These are phyloP conservation scores for Diplogelasinospora grovesii DNA, from an alignment of 495 filamentous ascomycete genomes.

Conservation along the genomic window DNA sequence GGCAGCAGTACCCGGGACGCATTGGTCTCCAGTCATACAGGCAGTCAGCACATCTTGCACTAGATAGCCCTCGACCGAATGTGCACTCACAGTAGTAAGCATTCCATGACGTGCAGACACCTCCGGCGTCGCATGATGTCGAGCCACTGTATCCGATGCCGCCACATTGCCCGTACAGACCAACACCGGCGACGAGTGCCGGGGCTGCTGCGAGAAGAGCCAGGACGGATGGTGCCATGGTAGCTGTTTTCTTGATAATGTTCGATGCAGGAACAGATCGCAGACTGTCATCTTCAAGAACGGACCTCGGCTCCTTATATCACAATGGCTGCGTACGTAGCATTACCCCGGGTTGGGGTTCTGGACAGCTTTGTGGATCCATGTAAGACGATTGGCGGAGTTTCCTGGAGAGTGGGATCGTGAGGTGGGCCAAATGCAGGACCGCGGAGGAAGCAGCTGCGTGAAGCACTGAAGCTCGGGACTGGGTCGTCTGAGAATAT, in stretches of 20 bases:
- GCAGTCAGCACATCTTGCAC: neutral
- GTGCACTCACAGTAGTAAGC: conserved; percentile 15
- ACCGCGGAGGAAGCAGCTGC: conserved; percentile 25
- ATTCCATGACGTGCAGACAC: conserved; percentile 14
- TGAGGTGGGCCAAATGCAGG: conserved; percentile 20
- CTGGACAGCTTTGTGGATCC: neutral
- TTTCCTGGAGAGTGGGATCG: neutral
- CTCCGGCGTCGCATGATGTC: conserved; percentile 8
- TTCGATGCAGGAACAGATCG: neutral
- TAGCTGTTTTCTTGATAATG: neutral
- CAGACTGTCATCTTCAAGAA: neutral
- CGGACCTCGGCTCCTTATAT: neutral
- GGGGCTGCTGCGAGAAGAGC: conserved; percentile 6
- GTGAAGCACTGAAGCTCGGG: no score
- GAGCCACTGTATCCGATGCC: conserved; percentile 13
- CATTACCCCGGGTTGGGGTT: conserved; percentile 10
- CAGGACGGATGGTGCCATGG: conserved; percentile 1
- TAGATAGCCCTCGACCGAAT: no score
- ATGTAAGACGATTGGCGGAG: conserved; percentile 27
- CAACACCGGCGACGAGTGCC: neutral
- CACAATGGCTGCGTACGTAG: conserved; percentile 1
- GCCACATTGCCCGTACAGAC: conserved; percentile 14
- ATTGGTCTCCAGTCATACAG: conserved; percentile 12
- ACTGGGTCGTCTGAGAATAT: no score
- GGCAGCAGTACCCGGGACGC: conserved; percentile 9